Percentiles rank a stretch among this genome's conserved stretches.
phyloP scores from a whole-genome alignment of 306 rosid genomes.

The Oemleria cerasiformis region DNA sequence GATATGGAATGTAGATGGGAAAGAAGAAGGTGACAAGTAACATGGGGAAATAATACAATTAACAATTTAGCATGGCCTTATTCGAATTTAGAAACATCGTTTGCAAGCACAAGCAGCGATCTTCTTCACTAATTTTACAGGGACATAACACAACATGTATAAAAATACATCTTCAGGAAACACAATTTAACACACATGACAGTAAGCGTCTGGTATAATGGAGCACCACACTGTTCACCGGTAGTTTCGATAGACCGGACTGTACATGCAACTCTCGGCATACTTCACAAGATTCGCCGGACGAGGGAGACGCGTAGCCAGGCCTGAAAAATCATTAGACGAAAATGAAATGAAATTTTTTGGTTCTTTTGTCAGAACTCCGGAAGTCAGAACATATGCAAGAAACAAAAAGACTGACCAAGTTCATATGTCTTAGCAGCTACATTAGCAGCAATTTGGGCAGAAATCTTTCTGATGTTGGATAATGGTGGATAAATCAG shows the following conservation, averaged over 20 bases:
- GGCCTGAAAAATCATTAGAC: conserved; percentile 38
- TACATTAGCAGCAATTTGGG: conserved; percentile 74
- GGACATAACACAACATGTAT: not conserved
- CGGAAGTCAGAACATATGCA: not conserved
- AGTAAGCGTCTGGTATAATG: not conserved
- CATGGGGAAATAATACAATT: not conserved
- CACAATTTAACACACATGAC: not conserved
- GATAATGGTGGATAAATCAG: conserved; percentile 73
- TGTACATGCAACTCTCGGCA: conserved; percentile 96
- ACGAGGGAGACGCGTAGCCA: conserved; percentile 88
- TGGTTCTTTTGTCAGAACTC: not conserved
- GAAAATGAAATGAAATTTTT: not conserved
- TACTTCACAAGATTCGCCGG: conserved; percentile 68
- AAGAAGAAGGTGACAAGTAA: too few species aligned
- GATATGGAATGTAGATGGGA: too few species aligned
- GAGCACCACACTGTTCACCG: conserved; percentile 34
- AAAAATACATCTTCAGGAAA: not conserved
- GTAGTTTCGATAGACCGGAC: conserved; percentile 62
- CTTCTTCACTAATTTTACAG: not conserved
- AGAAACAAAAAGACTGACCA: conserved; percentile 38
- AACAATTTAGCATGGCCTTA: not conserved
- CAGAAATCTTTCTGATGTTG: conserved; percentile 80
- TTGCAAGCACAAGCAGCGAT: not conserved
- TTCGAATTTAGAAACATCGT: not conserved
- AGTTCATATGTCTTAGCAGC: conserved; percentile 91